phyloP scores from a whole-genome alignment of 164 flowering plant species.

The Vitis riparia region DNA sequence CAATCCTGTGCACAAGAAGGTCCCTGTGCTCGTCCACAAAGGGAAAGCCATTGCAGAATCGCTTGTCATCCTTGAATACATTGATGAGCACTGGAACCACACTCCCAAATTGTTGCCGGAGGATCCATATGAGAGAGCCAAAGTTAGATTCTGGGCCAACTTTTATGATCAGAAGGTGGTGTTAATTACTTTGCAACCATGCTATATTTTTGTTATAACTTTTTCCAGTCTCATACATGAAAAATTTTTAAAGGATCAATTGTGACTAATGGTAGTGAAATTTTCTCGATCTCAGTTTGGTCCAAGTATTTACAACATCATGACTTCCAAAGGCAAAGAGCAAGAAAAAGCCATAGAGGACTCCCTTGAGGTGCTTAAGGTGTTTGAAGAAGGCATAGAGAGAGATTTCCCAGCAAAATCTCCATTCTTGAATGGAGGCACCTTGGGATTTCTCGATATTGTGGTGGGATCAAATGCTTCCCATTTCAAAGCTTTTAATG shows the following conservation, averaged over 20 bases:
- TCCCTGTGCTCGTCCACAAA: constrained; percentile 16
- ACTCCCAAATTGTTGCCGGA: constrained; percentile 21
- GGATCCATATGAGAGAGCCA: constrained; percentile 17
- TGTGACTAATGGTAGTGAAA: not conserved
- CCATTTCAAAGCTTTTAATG: constrained; percentile 7
- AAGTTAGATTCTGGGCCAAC: constrained; percentile 28
- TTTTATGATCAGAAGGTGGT: constrained; percentile 10
- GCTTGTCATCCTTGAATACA: constrained; percentile 29
- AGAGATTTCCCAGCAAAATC: constrained; percentile 3
- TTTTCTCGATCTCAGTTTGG: not conserved
- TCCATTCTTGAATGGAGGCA: not conserved
- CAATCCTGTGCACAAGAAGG: constrained; percentile 15
- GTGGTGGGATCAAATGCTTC: constrained; percentile 11
- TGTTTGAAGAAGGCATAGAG: constrained; percentile 23
- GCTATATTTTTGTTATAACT: no score
- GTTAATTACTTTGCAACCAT: no score
- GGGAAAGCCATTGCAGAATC: constrained; percentile 28
- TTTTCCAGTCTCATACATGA: no score
- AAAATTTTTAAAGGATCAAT: not conserved
- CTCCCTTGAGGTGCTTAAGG: constrained; percentile 2
- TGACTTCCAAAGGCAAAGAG: constrained; percentile 15
- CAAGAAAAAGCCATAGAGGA: constrained; percentile 19
- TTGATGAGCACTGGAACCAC: constrained; percentile 29
- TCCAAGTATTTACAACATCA: not conserved
- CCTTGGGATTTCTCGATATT: constrained; percentile 13